Percentiles rank a stretch among this genome's conserved stretches.
phyloP scores from a whole-genome alignment of 805 yeast genomes.

The Sporopachydermia quercuum region DNA sequence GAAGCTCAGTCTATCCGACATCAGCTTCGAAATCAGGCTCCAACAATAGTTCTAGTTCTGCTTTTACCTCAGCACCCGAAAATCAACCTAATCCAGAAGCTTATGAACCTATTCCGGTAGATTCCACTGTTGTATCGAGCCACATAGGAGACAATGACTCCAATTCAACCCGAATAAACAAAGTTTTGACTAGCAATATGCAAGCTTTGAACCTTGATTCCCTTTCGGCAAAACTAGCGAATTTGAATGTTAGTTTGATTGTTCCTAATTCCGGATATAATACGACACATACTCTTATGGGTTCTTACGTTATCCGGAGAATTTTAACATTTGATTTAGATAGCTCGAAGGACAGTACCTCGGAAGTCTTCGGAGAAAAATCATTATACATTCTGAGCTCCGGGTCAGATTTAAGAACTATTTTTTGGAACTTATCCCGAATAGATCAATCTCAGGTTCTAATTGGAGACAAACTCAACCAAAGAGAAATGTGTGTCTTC shows the following conservation, averaged over 20 bases:
- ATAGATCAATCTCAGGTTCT: constrained; percentile 20
- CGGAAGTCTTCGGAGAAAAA: constrained; percentile 3
- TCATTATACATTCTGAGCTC: constrained; percentile 8
- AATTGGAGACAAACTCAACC: constrained; percentile 15
- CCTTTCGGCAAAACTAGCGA: not conserved
- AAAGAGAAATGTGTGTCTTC: constrained; percentile 3
- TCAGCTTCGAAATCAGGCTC: constrained; percentile 9
- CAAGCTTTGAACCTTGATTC: not conserved
- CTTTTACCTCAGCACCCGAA: too few relatives aligned
- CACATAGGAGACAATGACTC: not conserved
- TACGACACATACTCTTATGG: too few relatives aligned
- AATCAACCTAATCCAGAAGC: too few relatives aligned
- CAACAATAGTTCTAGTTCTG: not conserved
- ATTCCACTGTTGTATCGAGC: constrained; percentile 10
- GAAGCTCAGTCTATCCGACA: too few relatives aligned
- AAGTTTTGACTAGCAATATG: constrained; percentile 1
- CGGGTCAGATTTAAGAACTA: constrained; percentile 9
- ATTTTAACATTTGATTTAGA: not conserved
- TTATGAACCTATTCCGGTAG: constrained; percentile 1
- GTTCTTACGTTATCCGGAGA: too few relatives aligned
- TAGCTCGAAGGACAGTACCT: too few relatives aligned
- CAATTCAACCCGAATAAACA: constrained; percentile 3
- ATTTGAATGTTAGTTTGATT: not conserved
- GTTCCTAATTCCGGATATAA: too few relatives aligned
- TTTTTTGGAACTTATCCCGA: constrained; percentile 25